phyloP scores from a whole-genome alignment of 331 rosid species.

The Acacia concinna region DNA sequence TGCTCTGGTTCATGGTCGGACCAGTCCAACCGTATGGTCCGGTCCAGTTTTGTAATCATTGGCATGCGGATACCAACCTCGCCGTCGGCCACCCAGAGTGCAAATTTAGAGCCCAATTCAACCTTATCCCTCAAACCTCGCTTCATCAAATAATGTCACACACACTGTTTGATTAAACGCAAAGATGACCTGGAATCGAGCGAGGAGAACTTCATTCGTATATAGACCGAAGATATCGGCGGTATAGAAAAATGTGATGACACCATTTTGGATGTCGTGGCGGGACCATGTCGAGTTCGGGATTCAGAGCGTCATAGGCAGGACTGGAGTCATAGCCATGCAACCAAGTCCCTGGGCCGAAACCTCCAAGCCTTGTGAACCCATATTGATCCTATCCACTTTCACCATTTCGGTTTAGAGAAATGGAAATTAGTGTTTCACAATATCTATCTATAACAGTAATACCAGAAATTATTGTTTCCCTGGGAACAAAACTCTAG shows the following conservation, averaged over 20 bases:
- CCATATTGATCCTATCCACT: conserved; percentile 57
- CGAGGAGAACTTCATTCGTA: conserved; percentile 61
- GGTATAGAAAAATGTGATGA: conserved; percentile 62
- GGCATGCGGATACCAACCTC: conserved; percentile 29
- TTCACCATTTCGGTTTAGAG: conserved; percentile 38
- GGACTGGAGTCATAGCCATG: conserved; percentile 72
- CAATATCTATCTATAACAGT: too few relatives aligned
- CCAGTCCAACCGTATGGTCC: too few relatives aligned
- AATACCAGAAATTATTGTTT: too few relatives aligned
- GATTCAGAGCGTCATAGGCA: conserved; percentile 50
- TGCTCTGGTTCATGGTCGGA: too few relatives aligned
- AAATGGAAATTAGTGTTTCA: too few relatives aligned
- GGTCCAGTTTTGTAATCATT: too few relatives aligned
- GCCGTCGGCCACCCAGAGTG: background rate
- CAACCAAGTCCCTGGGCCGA: conserved; percentile 70
- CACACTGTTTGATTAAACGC: background rate
- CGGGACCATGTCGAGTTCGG: conserved; percentile 60
- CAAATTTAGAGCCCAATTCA: conserved; percentile 65
- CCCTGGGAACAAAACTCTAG: too few relatives aligned
- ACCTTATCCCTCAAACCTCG: conserved; percentile 56
- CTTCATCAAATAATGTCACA: conserved; percentile 8
- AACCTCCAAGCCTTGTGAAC: conserved; percentile 64
- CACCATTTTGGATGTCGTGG: conserved; percentile 53
- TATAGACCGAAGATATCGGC: conserved; percentile 61
- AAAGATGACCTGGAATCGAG: background rate